phyloP scores from a whole-genome alignment of 2,329 filamentous ascomycete species.

The Chrysoporthe deuterocubensis region DNA sequence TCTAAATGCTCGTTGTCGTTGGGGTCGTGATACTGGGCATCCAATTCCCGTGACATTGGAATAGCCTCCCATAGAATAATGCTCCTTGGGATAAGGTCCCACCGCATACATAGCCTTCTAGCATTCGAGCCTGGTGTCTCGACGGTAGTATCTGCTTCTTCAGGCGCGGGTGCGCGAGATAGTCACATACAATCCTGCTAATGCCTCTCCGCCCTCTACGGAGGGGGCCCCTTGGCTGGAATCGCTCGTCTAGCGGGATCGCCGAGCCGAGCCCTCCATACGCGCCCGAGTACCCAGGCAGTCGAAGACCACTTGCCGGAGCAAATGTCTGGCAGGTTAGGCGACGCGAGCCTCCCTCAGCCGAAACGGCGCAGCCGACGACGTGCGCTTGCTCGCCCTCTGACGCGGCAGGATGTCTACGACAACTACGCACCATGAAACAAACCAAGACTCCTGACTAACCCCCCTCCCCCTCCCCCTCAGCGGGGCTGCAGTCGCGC shows the following conservation, averaged over 20 bases:
- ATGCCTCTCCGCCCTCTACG: background rate
- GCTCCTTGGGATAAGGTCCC: too few species aligned
- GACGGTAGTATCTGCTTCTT: background rate
- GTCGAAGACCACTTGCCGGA: too few species aligned
- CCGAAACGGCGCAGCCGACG: background rate
- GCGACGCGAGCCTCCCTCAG: too few species aligned
- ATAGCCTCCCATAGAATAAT: too few species aligned
- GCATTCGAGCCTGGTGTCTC: background rate
- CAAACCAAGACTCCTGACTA: background rate
- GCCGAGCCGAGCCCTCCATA: background rate
- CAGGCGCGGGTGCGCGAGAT: background rate
- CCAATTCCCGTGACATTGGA: too few species aligned
- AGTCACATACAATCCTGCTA: background rate
- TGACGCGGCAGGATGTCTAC: background rate
- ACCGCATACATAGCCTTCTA: too few species aligned
- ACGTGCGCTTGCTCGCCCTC: background rate
- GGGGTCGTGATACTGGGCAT: background rate
- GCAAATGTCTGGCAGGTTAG: too few species aligned
- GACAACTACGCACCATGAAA: constrained; percentile 2
- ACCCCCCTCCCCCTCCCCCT: background rate
- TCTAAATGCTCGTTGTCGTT: background rate
- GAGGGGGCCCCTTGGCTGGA: background rate
- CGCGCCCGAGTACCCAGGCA: too few species aligned
- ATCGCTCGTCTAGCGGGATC: background rate
- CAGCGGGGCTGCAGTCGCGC: background rate